These are phyloP conservation scores for Pseudopithomyces chartarum DNA, from an alignment of 2,329 filamentous ascomycete species.

Conservation along the genomic window DNA sequence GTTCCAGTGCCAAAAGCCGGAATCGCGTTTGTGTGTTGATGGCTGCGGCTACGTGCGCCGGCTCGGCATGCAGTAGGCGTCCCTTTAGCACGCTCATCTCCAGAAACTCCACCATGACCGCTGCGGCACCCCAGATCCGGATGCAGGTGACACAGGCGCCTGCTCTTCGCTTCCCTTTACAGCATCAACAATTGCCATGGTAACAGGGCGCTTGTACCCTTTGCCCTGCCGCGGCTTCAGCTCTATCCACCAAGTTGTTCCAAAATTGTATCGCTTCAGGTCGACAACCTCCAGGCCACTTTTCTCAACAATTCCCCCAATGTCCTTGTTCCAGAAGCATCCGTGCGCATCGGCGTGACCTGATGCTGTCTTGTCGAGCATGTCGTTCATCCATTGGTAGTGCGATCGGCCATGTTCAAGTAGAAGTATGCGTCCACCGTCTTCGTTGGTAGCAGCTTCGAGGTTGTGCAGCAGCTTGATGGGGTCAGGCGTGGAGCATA, in stretches of 20 bases:
- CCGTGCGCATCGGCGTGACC: conserved; percentile 56
- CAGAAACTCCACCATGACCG: conserved; percentile 43
- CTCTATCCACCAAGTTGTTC: conserved; percentile 57
- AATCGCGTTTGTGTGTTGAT: neutral
- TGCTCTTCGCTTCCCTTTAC: conserved; percentile 17
- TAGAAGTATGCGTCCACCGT: conserved; percentile 52
- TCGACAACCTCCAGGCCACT: conserved; percentile 54
- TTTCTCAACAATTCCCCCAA: conserved; percentile 53
- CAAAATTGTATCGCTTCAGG: conserved; percentile 53
- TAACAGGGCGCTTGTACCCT: conserved; percentile 18
- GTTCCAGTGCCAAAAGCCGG: neutral
- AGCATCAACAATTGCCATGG: neutral
- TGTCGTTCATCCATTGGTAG: conserved; percentile 53
- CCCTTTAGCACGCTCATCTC: conserved; percentile 27
- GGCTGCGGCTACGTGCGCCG: neutral
- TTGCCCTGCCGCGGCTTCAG: conserved; percentile 47
- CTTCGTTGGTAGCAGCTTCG: conserved; percentile 48
- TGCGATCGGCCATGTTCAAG: conserved; percentile 57
- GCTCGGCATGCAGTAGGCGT: neutral
- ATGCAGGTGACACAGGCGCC: conserved; percentile 20
- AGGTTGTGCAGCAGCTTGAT: conserved; percentile 52
- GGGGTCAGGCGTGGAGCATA: conserved; percentile 55
- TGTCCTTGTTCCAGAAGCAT: conserved; percentile 60
- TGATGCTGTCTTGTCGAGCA: conserved; percentile 53
- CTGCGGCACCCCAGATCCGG: conserved; percentile 24